Conservation (phyloP, 2,329 filamentous ascomycete genomes). For the Sordariomycetes sp. region DNA sequence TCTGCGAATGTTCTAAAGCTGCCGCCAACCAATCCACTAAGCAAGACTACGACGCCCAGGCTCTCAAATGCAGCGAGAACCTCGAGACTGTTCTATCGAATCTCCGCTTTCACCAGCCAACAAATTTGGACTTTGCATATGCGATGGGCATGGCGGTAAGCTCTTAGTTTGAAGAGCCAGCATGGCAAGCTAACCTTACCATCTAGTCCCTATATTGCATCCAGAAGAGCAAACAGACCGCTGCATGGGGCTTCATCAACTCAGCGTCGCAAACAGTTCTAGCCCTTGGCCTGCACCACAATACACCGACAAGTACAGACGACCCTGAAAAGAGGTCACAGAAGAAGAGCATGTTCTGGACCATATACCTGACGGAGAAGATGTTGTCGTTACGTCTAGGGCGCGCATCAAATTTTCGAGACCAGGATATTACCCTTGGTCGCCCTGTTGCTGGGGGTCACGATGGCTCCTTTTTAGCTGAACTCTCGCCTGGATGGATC, state of each 20-base stretch:
- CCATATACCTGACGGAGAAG: slow-evolving; percentile 15
- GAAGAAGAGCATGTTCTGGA: slow-evolving; percentile 14
- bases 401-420: slow-evolving; percentile 14
- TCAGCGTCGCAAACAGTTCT: slow-evolving; percentile 11
- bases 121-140: slow-evolving; percentile 7
- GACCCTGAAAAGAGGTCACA: slow-evolving; percentile 3
- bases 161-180: not conserved
- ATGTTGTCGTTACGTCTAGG: slow-evolving; percentile 14
- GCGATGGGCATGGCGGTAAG: slow-evolving; percentile 12
- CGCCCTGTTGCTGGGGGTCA: not conserved
- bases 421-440: slow-evolving; percentile 15
- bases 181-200: not conserved
- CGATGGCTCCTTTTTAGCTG: slow-evolving; percentile 1
- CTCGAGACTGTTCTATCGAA: slow-evolving; percentile 12
- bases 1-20: slow-evolving; percentile 9
- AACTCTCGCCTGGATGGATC: slow-evolving; percentile 8
- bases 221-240: slow-evolving; percentile 9
- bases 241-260: slow-evolving; percentile 12
- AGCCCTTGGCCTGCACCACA: slow-evolving; percentile 11
- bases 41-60: slow-evolving; percentile 7
- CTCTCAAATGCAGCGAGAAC: slow-evolving; percentile 9
- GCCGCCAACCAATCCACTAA: slow-evolving; percentile 4
- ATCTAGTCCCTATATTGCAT: slow-evolving; percentile 10
- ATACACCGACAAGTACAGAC: slow-evolving; percentile 6
- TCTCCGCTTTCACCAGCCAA: slow-evolving; percentile 10